Evolutionary conservation across 805 yeast species (phyloP).

Genomic region (Zygoascus bituminiphila): DNA sequence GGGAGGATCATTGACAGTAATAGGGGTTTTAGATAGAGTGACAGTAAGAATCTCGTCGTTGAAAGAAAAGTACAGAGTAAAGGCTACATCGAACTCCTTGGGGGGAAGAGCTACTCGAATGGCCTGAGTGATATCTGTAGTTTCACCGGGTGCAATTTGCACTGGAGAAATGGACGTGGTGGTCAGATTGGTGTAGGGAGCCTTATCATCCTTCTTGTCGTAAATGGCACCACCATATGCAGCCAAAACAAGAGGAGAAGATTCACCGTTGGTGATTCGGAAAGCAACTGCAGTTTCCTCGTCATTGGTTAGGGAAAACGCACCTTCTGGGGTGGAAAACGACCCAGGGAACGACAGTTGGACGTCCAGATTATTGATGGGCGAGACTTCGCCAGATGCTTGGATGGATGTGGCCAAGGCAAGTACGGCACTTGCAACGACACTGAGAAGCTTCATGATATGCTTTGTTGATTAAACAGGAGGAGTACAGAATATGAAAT

Average conservation of each 20-base stretch:
- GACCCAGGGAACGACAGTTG: conserved; percentile 1
- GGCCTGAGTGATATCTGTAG: conserved; percentile 46
- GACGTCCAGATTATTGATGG: conserved; percentile 2
- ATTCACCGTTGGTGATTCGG: conserved; percentile 21
- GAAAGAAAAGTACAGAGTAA: conserved; percentile 15
- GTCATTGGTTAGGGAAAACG: conserved; percentile 17
- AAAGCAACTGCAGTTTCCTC: conserved; percentile 20
- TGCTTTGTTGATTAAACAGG: neutral
- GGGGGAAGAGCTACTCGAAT: conserved; percentile 52
- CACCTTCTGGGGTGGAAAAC: neutral
- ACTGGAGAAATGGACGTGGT: conserved; percentile 57
- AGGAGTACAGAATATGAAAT: too few species aligned
- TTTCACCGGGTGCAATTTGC: conserved; percentile 41
- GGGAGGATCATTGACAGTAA: conserved; percentile 53
- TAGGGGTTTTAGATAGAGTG: conserved; percentile 18
- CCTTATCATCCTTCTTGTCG: conserved; percentile 12
- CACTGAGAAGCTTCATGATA: neutral
- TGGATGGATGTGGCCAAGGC: conserved; percentile 6
- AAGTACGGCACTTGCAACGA: neutral
- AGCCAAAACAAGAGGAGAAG: conserved; percentile 16
- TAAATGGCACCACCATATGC: conserved; percentile 20
- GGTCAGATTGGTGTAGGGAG: conserved; percentile 43
- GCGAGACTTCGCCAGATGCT: conserved; percentile 6
- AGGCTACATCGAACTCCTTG: conserved; percentile 44
- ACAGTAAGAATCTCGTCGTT: conserved; percentile 18